Evolutionary conservation across 129 eudicot species (phyloP).

Genomic region (Helianthus annuus): HanXRQr2.0-SUNRISE NC_035436.2:200851091-200851590

Average conservation of each 20-base stretch:
- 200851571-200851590: too few species aligned
- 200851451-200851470: too few species aligned
- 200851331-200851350: constrained; percentile 8
- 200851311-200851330: constrained; percentile 13
- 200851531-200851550: too few species aligned
- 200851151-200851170: constrained; percentile 90
- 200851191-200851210: not conserved
- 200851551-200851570: too few species aligned
- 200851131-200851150: constrained; percentile 69
- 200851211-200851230: constrained; percentile 25
- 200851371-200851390: not conserved
- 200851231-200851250: constrained; percentile 14
- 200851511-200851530: too few species aligned
- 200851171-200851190: constrained; percentile 34
- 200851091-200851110: constrained; percentile 84
- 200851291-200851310: constrained; percentile 24
- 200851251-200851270: constrained; percentile 20
- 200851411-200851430: too few species aligned
- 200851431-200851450: too few species aligned
- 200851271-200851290: constrained; percentile 24
- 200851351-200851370: not conserved
- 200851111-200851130: constrained; percentile 80
- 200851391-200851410: not conserved
- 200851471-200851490: too few species aligned
- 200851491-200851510: too few species aligned